Evolutionary conservation across 148 eudicot genomes (phyloP), one percentile per base, ranked within the genome.

Genomic region (Vaccinium darrowii): DNA sequence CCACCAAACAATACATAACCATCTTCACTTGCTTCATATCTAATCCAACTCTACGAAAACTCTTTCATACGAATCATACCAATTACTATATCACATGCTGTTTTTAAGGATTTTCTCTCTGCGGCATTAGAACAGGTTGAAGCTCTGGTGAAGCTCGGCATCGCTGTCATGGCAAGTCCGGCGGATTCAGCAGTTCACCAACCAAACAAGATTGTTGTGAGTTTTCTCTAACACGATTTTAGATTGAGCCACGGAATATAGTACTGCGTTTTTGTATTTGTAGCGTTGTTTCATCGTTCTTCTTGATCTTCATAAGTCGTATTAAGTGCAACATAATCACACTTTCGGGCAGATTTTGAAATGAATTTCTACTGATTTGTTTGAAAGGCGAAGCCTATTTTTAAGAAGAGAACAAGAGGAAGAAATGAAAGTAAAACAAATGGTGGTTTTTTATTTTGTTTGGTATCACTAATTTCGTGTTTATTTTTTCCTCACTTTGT

Each of bases 131-230:
- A n/a, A 19, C n/a, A 1, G 52, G 49, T 33, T 39, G 63, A 63
- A 72, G 9, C 62, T 33, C 1, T 5, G 27, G 81, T 80, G 83
- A 13, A 16, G 73, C 15, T 79, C 51, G 7, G 21, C 47, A 8
- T 53, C 80, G 23, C 27, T 9, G 30, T 83, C 83, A 88, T 88
- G 90, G 86, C 87, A 16, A 83, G 65, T 80, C 71, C 19, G 27
- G 33, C 47, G 21, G 73, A 85, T 10, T 50, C 79, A 39, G 43
- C 54, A 27, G 81, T 85, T 63, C 87, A 52, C 50, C 10, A 56
- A n/a, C 52, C 83, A 4, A 56, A 58, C 43, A 73, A 82, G 5
- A 76, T 76, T 50, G 53, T 30, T 86, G 88, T 86, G 79, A 86
- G 88, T 63, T 82, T 58, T 78, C 21, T 67, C 30, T 10, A 63